A percentile compares a stretch with the other conserved stretches of the same genome.
Evolutionary conservation across 495 filamentous ascomycete species (phyloP).

Genomic region (Neurospora sp.): DNA sequence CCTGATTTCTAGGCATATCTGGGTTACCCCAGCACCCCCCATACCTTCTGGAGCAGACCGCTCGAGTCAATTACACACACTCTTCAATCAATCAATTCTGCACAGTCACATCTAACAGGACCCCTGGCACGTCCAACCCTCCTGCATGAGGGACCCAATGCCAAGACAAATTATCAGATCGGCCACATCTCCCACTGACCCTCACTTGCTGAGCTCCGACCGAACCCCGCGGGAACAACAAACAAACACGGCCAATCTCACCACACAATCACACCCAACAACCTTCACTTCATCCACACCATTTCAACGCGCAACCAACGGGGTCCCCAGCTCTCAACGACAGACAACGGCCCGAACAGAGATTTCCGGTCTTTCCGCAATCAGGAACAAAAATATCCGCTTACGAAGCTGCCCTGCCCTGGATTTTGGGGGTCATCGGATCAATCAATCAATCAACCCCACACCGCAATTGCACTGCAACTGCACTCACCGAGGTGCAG

Average conservation of each 20-base stretch:
- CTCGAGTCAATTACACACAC: too few species aligned
- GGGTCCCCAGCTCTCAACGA: background rate
- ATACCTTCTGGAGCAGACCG: too few species aligned
- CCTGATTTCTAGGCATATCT: too few species aligned
- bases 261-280: background rate
- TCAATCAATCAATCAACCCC: background rate
- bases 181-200: background rate
- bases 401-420: background rate
- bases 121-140: background rate
- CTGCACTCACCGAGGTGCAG: background rate
- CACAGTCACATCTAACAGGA: too few species aligned
- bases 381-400: background rate
- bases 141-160: background rate
- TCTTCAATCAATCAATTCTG: too few species aligned
- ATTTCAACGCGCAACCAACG: background rate
- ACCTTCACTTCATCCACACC: background rate
- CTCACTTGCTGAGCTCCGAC: background rate
- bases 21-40: too few species aligned
- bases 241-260: background rate
- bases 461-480: background rate
- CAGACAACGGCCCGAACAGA: background rate
- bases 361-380: background rate
- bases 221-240: background rate
- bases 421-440: background rate
- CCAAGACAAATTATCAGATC: background rate